Conservation (phyloP, 2,329 filamentous ascomycete species). For the Aspergillus awamori region DNA sequence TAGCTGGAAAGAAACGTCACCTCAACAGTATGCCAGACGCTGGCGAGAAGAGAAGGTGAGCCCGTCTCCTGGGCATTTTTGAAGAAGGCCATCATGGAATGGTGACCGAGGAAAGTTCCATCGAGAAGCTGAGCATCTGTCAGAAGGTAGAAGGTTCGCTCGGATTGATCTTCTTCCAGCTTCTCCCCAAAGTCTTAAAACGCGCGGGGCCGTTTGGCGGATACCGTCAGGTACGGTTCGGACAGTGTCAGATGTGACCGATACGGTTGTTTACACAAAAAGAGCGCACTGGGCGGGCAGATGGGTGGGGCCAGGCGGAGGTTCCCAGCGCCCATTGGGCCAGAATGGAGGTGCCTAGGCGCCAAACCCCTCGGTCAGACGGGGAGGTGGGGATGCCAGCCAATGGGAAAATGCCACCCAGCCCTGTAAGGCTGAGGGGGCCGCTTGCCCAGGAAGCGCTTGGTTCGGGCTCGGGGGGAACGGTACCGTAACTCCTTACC, state of each 20-base stretch:
- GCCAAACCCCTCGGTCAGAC: background rate
- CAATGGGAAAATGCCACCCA: constrained; percentile 9
- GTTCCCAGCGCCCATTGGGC: background rate
- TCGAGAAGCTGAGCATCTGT: background rate
- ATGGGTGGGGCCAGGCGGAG: background rate
- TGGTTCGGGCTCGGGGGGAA: background rate
- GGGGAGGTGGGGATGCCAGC: background rate
- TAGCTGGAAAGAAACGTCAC: constrained; percentile 75
- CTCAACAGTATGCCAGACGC: constrained; percentile 35
- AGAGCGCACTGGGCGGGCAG: background rate
- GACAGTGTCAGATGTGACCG: background rate
- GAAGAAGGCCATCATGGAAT: background rate
- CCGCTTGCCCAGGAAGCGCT: background rate
- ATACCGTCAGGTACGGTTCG: constrained; percentile 3
- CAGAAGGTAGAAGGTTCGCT: background rate
- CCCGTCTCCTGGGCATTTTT: background rate
- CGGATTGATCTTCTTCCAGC: background rate
- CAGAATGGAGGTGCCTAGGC: constrained; percentile 11
- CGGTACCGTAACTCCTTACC: background rate
- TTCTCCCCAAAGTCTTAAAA: background rate
- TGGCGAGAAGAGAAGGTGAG: background rate
- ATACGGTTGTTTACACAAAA: background rate
- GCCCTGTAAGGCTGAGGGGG: constrained; percentile 15
- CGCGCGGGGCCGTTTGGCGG: background rate
- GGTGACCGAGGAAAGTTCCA: background rate